These are phyloP conservation scores for Mucor lusitanicus DNA, from an alignment of 371 early-diverging fungal genomes.

Conservation along the genomic window DNA sequence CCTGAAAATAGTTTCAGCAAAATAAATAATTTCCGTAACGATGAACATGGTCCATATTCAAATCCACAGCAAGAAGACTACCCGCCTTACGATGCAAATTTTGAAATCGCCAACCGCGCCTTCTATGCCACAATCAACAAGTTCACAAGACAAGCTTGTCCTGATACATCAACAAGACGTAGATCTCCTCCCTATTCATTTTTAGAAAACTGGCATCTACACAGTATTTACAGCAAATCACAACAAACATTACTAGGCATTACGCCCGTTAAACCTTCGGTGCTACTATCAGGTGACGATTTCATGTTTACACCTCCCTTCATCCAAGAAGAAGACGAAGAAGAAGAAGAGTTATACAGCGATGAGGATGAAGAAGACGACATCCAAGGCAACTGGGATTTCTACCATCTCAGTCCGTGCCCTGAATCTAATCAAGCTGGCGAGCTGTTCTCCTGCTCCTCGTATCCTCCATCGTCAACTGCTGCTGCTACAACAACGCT, in stretches of 20 bases:
- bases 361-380: slow-evolving; percentile 9
- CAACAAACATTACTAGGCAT: slow-evolving; percentile 49
- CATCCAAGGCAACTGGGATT: not conserved
- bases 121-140: slow-evolving; percentile 52
- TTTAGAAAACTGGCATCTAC: slow-evolving; percentile 44
- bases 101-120: slow-evolving; percentile 42
- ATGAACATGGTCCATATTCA: slow-evolving; percentile 27
- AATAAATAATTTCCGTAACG: slow-evolving; percentile 17
- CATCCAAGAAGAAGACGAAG: slow-evolving; percentile 21
- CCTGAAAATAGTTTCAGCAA: slow-evolving; percentile 6
- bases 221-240: slow-evolving; percentile 54
- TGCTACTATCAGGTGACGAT: slow-evolving; percentile 47
- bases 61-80: slow-evolving; percentile 21
- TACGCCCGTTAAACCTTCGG: slow-evolving; percentile 35
- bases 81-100: slow-evolving; percentile 11
- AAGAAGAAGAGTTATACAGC: slow-evolving; percentile 4
- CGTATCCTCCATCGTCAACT: not conserved
- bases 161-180: slow-evolving; percentile 15
- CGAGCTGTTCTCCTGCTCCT: not conserved
- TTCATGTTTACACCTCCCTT: slow-evolving; percentile 51
- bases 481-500: not conserved
- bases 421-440: slow-evolving; percentile 18
- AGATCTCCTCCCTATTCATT: slow-evolving; percentile 39
- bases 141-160: slow-evolving; percentile 34
- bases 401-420: slow-evolving; percentile 21